Conservation (phyloP, 1,284 basidiomycete genomes). For the Takashimella koratensis region DNA sequence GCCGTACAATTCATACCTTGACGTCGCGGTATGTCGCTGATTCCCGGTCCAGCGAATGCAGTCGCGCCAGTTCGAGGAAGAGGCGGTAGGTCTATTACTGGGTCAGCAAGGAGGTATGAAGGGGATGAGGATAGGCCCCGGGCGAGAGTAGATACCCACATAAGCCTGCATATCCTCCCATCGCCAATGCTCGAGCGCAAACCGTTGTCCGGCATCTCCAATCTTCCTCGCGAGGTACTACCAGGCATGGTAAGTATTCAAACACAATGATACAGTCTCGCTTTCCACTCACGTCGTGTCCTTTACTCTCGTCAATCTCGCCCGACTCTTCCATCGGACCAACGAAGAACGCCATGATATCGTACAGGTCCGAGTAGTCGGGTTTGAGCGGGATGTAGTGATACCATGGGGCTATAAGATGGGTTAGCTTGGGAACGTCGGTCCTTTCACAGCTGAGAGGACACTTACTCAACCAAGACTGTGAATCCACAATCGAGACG, state of each 20-base stretch:
- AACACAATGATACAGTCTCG: too few relatives aligned
- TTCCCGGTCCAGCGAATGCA: slow-evolving; percentile 40
- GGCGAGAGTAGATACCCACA: too few relatives aligned
- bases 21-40: slow-evolving; percentile 19
- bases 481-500: slow-evolving; percentile 10
- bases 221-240: slow-evolving; percentile 52
- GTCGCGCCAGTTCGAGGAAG: slow-evolving; percentile 41
- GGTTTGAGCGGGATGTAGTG: slow-evolving; percentile 52
- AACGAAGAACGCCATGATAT: slow-evolving; percentile 52
- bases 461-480: slow-evolving; percentile 16
- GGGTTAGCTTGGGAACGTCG: slow-evolving; percentile 1
- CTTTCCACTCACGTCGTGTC: slow-evolving; percentile 46
- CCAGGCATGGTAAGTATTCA: neutral
- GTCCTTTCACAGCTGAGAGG: neutral
- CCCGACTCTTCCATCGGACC: slow-evolving; percentile 44
- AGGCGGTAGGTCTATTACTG: slow-evolving; percentile 44
- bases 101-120: too few relatives aligned
- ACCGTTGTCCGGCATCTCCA: slow-evolving; percentile 50
- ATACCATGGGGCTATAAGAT: slow-evolving; percentile 36
- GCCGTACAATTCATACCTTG: neutral
- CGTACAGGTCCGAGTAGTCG: slow-evolving; percentile 52
- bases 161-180: slow-evolving; percentile 53
- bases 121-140: too few relatives aligned
- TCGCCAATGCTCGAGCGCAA: slow-evolving; percentile 51
- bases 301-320: slow-evolving; percentile 36